Evolutionary conservation across 163 green algal species (phyloP).

Genomic region (Scenedesmus sp.): DNA sequence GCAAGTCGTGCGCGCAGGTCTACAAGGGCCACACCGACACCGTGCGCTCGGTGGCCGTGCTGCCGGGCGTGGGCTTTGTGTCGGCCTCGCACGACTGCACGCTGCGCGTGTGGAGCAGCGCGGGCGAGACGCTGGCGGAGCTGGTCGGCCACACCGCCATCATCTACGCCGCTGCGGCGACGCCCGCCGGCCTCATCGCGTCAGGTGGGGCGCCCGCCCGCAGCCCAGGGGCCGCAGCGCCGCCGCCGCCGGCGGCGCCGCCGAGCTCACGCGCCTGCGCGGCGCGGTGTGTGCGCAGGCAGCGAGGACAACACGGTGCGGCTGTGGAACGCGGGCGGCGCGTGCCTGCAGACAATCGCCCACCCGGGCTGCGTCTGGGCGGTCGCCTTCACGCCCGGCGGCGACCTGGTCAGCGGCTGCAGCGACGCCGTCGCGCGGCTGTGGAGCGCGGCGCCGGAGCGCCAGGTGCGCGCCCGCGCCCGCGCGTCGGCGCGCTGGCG

Average conservation of each 20-base stretch:
- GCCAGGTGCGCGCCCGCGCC: constrained; percentile 20
- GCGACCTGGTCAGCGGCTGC: constrained; percentile 90
- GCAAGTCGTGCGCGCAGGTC: constrained; percentile 4
- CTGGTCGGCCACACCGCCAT: constrained; percentile 87
- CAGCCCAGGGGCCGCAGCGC: too few relatives aligned
- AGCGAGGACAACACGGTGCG: constrained; percentile 85
- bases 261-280: too few relatives aligned
- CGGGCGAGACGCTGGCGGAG: constrained; percentile 49
- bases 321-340: constrained; percentile 78
- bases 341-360: constrained; percentile 75
- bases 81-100: constrained; percentile 83
- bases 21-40: constrained; percentile 51
- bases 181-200: constrained; percentile 25
- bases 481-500: too few relatives aligned
- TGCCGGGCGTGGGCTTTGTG: constrained; percentile 73
- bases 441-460: constrained; percentile 66
- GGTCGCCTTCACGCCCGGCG: constrained; percentile 79
- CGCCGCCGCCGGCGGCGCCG: too few relatives aligned
- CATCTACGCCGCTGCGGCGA: constrained; percentile 74
- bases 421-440: constrained; percentile 83
- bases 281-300: too few relatives aligned
- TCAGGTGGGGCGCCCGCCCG: constrained; percentile 35
- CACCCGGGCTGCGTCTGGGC: constrained; percentile 92
- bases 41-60: constrained; percentile 60
- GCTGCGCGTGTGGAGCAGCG: constrained; percentile 65